phyloP scores from a whole-genome alignment of 2,329 filamentous ascomycete species.

The Colletotrichum destructivum region DNA sequence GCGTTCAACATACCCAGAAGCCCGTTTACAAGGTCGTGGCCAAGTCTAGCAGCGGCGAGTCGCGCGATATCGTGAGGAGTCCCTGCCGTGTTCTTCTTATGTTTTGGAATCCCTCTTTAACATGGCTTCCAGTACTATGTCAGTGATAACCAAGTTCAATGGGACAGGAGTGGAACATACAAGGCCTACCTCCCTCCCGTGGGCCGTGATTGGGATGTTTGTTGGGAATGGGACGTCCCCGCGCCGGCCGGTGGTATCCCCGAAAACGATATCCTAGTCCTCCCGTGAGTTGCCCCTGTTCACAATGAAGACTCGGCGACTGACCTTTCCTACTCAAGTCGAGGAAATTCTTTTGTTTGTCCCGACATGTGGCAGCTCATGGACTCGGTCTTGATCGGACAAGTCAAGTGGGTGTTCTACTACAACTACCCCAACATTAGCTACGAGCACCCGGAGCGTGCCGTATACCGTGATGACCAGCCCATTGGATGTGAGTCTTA shows the following conservation, averaged over 20 bases:
- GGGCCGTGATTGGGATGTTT: conserved; percentile 9
- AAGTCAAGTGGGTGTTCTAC: conserved; percentile 31
- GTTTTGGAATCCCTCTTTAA: no score
- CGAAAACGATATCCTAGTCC: no score
- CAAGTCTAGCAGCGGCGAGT: no score
- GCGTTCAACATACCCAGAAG: conserved; percentile 6
- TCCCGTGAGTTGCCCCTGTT: no score
- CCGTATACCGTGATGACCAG: conserved; percentile 24
- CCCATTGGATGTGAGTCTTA: conserved; percentile 21
- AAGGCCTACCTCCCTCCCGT: background rate
- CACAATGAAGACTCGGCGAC: no score
- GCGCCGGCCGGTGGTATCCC: background rate
- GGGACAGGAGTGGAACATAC: conserved; percentile 18
- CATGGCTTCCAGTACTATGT: conserved; percentile 3
- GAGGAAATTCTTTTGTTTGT: background rate
- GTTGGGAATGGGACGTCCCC: conserved; percentile 5
- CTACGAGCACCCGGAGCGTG: conserved; percentile 24
- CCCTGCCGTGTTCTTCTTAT: no score
- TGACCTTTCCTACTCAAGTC: no score
- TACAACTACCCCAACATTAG: conserved; percentile 18
- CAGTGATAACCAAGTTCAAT: background rate
- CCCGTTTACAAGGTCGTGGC: conserved; percentile 2
- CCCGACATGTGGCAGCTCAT: conserved; percentile 25
- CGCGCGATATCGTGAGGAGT: no score
- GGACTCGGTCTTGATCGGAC: conserved; percentile 22